A percentile compares a stretch with the other conserved stretches of the same genome.
phyloP scores from a whole-genome alignment of 805 yeast species.

The Vanderwaltozyma polyspora region DNA sequence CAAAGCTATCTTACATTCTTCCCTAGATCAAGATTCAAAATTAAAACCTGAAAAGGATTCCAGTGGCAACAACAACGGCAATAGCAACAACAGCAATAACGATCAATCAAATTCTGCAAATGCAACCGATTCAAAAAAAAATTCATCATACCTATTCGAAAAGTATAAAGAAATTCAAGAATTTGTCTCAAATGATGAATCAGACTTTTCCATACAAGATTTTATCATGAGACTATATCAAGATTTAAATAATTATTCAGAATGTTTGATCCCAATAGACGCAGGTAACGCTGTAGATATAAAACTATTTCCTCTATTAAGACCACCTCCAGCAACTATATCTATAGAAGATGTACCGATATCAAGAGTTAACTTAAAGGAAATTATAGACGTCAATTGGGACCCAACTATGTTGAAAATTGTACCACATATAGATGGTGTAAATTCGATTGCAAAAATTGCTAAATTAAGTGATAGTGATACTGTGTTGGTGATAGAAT shows the following conservation, averaged over 20 bases:
- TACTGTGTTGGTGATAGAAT: slow-evolving; percentile 63
- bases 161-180: slow-evolving; percentile 1
- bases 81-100: background rate
- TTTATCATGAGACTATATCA: slow-evolving; percentile 84
- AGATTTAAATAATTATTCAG: slow-evolving; percentile 90
- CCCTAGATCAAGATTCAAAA: slow-evolving; percentile 5
- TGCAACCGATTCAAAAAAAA: background rate
- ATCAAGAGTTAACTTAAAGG: slow-evolving; percentile 64
- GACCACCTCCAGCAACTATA: slow-evolving; percentile 68
- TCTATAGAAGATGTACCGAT: slow-evolving; percentile 83
- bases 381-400: slow-evolving; percentile 83
- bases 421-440: slow-evolving; percentile 76
- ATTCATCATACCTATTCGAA: background rate
- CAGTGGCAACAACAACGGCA: too few species aligned
- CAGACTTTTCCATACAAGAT: slow-evolving; percentile 48
- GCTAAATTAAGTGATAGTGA: slow-evolving; percentile 75
- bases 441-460: slow-evolving; percentile 69
- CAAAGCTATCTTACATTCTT: slow-evolving; percentile 5
- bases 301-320: slow-evolving; percentile 81
- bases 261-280: slow-evolving; percentile 89
- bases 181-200: slow-evolving; percentile 3
- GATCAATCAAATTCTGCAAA: background rate
- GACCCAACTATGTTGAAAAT: slow-evolving; percentile 93
- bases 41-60: background rate
- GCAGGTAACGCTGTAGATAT: slow-evolving; percentile 83